These are phyloP conservation scores for Pestalotiopsis sp. DNA, from an alignment of 2,329 filamentous ascomycete species.

Conservation along the genomic window DNA sequence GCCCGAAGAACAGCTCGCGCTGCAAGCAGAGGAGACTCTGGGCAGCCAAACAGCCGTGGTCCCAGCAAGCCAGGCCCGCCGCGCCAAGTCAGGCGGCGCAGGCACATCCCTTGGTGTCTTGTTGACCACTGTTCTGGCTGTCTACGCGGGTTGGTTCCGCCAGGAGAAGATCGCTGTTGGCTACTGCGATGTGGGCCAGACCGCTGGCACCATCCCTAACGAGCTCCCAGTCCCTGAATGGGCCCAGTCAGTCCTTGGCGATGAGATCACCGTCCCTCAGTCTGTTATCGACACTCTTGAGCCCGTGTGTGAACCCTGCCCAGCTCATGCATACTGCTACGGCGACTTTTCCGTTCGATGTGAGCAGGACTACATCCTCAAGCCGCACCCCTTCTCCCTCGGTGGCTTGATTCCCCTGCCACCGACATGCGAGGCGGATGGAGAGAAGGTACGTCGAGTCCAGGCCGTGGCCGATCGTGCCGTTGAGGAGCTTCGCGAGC, in stretches of 20 bases:
- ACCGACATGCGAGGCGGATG: constrained; percentile 92
- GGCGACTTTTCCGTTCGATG: constrained; percentile 76
- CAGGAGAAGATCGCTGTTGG: constrained; percentile 97
- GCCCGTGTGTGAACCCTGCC: constrained; percentile 88
- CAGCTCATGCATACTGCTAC: constrained; percentile 87
- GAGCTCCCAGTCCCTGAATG: constrained; percentile 45
- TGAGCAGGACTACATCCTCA: constrained; percentile 84
- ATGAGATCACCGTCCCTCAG: constrained; percentile 70
- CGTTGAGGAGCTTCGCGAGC: constrained; percentile 82
- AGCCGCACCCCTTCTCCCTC: constrained; percentile 80
- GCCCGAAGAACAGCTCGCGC: constrained; percentile 81
- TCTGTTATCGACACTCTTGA: constrained; percentile 70
- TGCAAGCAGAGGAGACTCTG: constrained; percentile 69
- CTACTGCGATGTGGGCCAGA: constrained; percentile 84
- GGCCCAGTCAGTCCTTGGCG: constrained; percentile 39
- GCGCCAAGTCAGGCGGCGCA: constrained; percentile 45
- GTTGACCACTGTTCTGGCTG: constrained; percentile 68
- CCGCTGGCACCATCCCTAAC: constrained; percentile 55
- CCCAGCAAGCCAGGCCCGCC: constrained; percentile 38
- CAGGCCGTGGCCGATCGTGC: constrained; percentile 87
- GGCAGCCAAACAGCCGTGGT: constrained; percentile 51
- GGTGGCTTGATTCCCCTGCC: constrained; percentile 81
- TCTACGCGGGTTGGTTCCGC: constrained; percentile 82
- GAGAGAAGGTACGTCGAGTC: constrained; percentile 85
- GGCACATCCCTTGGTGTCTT: constrained; percentile 73